Percentiles rank a stretch among this genome's conserved stretches.
phyloP scores from a whole-genome alignment of 805 yeast genomes.

The Cyberlindnera mississippiensis region DNA sequence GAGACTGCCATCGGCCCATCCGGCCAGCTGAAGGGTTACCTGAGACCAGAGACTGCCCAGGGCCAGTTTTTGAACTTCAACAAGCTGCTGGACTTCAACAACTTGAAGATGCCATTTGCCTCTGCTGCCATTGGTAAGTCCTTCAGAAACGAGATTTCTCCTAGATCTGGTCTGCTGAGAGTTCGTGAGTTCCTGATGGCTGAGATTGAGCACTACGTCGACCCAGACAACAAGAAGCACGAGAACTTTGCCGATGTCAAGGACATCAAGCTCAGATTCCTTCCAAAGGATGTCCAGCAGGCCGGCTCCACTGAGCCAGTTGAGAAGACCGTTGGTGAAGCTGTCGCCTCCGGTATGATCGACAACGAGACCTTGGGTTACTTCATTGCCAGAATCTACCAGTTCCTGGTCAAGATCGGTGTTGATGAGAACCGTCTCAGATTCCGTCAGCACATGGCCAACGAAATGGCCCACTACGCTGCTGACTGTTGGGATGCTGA shows the following conservation, averaged over 20 bases:
- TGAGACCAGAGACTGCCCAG: constrained; percentile 99
- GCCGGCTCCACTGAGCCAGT: constrained; percentile 71
- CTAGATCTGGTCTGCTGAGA: constrained; percentile 95
- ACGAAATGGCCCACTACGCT: constrained; percentile 99
- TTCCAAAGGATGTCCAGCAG: constrained; percentile 86
- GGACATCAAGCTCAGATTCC: constrained; percentile 67
- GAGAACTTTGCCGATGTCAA: constrained; percentile 72
- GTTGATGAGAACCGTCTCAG: constrained; percentile 79
- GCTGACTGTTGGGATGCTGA: constrained; percentile 99
- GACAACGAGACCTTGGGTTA: constrained; percentile 97
- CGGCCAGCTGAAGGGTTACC: constrained; percentile 89
- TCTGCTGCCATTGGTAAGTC: constrained; percentile 98
- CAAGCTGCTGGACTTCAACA: constrained; percentile 91
- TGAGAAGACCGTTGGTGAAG: constrained; percentile 78
- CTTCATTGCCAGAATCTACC: constrained; percentile 89
- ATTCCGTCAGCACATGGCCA: constrained; percentile 97
- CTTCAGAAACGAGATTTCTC: constrained; percentile 97
- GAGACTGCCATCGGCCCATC: constrained; percentile 99
- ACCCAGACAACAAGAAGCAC: constrained; percentile 84
- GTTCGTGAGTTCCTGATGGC: constrained; percentile 99
- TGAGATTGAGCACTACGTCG: constrained; percentile 97
- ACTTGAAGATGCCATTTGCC: constrained; percentile 98
- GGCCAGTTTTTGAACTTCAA: constrained; percentile 96
- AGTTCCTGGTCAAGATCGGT: constrained; percentile 84
- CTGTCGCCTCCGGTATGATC: constrained; percentile 81